phyloP scores from a whole-genome alignment of 306 rosid species.

The Chamaecrista fasciculata region DNA sequence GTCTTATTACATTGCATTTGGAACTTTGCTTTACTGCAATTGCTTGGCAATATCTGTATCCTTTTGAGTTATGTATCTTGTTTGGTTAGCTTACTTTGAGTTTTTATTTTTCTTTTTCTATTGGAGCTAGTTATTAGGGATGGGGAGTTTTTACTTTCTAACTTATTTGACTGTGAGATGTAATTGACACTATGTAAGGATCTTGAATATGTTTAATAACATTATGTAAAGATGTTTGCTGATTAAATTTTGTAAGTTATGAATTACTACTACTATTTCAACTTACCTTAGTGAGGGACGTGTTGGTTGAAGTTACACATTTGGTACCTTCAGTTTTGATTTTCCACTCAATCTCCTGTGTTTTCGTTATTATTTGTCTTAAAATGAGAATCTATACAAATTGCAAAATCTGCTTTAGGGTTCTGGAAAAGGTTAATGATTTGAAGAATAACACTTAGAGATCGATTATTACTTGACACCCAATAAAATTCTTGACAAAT shows the following conservation, averaged over 20 bases:
- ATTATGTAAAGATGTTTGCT: constrained; percentile 25
- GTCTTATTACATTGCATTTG: constrained; percentile 11
- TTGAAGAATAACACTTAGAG: constrained; percentile 3
- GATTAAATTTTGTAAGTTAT: constrained; percentile 32
- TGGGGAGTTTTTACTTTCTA: constrained; percentile 14
- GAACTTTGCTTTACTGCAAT: constrained; percentile 14
- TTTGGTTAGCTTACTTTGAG: constrained; percentile 25
- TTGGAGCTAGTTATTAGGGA: constrained; percentile 23
- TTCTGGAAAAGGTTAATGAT: not conserved
- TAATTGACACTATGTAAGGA: constrained; percentile 33
- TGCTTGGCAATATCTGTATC: constrained; percentile 9
- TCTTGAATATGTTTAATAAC: constrained; percentile 25
- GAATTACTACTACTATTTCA: constrained; percentile 23
- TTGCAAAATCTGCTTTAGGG: constrained; percentile 15
- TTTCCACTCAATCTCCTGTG: constrained; percentile 11
- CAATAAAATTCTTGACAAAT: not conserved
- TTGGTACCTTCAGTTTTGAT: not conserved
- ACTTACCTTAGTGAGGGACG: constrained; percentile 11
- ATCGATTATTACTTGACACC: not conserved
- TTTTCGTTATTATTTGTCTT: not conserved
- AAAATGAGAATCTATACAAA: not conserved
- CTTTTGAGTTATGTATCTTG: constrained; percentile 17
- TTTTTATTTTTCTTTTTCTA: not conserved
- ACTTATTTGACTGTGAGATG: constrained; percentile 30
- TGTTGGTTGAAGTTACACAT: not conserved